Conservation (phyloP, 164 flowering plant genomes). For the Amborella trichopoda region DNA sequence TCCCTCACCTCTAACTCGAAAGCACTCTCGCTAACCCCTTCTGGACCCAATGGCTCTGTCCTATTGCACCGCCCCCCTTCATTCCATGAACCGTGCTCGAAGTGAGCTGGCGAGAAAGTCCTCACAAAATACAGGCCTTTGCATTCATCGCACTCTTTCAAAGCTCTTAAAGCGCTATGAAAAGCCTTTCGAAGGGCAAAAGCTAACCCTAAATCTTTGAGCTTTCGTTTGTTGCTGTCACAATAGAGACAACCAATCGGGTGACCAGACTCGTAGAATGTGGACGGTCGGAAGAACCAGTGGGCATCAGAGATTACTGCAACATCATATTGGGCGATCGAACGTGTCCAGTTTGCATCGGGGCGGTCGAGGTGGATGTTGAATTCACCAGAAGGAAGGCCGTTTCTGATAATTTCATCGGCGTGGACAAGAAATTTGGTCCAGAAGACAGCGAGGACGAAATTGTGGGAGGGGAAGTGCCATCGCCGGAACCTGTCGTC, state of each 20-base stretch:
- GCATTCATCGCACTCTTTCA: conserved; percentile 36
- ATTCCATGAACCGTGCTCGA: conserved; percentile 76
- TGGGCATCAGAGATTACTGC: conserved; percentile 24
- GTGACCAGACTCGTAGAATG: conserved; percentile 7
- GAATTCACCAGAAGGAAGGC: conserved; percentile 10
- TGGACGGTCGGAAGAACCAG: conserved; percentile 29
- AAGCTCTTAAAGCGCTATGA: conserved; percentile 21
- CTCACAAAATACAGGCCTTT: conserved; percentile 32
- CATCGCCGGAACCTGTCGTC: conserved; percentile 43
- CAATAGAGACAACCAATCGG: conserved; percentile 26
- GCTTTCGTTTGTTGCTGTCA: conserved; percentile 12
- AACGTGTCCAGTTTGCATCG: conserved; percentile 15
- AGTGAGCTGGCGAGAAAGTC: conserved; percentile 81
- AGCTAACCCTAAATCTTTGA: conserved; percentile 7
- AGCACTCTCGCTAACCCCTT: conserved; percentile 12
- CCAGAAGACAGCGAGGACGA: conserved; percentile 58
- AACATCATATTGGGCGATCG: conserved; percentile 17
- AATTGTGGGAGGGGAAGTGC: conserved; percentile 49
- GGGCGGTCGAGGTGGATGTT: conserved; percentile 18
- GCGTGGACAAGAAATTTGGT: conserved; percentile 16
- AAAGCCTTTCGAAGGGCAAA: conserved; percentile 17
- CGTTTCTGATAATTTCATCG: conserved; percentile 14
- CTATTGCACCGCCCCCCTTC: conserved; percentile 59
- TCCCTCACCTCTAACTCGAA: conserved; percentile 40
- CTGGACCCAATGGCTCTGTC: conserved; percentile 32